Evolutionary conservation across 768 basidiomycete genomes (phyloP).

Genomic region (Clitopilus hobsonii): DNA sequence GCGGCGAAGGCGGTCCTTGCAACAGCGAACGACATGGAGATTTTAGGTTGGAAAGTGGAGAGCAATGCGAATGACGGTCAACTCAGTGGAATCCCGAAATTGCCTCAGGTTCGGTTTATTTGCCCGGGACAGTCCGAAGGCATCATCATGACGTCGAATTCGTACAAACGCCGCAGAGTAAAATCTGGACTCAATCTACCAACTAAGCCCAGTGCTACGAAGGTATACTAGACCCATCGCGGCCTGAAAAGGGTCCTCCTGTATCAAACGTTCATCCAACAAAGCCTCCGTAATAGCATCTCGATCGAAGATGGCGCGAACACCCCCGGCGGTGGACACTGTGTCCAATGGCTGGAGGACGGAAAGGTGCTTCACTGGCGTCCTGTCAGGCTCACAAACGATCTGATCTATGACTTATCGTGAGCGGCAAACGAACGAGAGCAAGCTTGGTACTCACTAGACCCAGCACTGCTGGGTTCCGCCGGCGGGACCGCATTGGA

Average conservation of each 20-base stretch:
- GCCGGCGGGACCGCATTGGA: no score
- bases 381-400: background rate
- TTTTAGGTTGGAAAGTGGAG: background rate
- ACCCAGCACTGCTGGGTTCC: no score
- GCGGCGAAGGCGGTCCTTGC: constrained; percentile 29
- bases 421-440: background rate
- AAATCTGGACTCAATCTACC: constrained; percentile 20
- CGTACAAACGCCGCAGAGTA: background rate
- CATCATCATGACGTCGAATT: constrained; percentile 2
- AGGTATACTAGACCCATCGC: constrained; percentile 43
- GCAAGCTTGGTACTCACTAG: no score
- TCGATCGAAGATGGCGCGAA: constrained; percentile 14
- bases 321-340: constrained; percentile 14
- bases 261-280: constrained; percentile 27
- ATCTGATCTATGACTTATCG: background rate
- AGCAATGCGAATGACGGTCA: constrained; percentile 12
- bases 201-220: constrained; percentile 31
- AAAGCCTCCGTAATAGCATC: constrained; percentile 23
- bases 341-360: constrained; percentile 21
- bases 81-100: constrained; percentile 9
- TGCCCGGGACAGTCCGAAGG: constrained; percentile 1
- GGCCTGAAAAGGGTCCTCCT: constrained; percentile 38
- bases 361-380: constrained; percentile 31
- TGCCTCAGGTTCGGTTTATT: background rate
- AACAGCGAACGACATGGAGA: constrained; percentile 34